Conservation (phyloP, 345 rosid genomes). For the Punica granatum region DNA sequence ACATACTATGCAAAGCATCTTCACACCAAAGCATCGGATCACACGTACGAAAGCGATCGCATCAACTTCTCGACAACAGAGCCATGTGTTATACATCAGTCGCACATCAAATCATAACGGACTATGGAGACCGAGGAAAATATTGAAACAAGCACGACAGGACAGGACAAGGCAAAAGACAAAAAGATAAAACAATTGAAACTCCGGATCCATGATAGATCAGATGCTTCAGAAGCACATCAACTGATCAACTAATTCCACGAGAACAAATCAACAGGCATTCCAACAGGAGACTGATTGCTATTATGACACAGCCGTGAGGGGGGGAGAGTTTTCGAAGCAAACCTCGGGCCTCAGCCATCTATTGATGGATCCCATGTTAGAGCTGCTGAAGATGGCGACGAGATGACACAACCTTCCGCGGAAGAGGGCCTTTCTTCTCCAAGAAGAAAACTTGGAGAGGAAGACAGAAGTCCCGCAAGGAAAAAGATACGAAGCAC, state of each 20-base stretch:
- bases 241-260: too few species aligned
- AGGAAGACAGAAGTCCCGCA: background rate
- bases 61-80: too few species aligned
- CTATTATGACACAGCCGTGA: too few species aligned
- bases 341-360: conserved; percentile 30
- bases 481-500: background rate
- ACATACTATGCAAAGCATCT: too few species aligned
- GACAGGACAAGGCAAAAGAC: too few species aligned
- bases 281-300: too few species aligned
- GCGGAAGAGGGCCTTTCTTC: background rate
- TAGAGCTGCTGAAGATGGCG: background rate
- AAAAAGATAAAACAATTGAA: background rate
- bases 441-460: conserved; percentile 14
- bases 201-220: background rate
- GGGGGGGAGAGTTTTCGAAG: background rate
- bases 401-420: background rate
- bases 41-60: background rate
- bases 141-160: too few species aligned
- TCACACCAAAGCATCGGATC: background rate
- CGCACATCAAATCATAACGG: background rate
- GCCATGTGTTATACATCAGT: too few species aligned
- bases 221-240: too few species aligned
- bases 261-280: too few species aligned
- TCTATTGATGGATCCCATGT: conserved; percentile 9
- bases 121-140: too few species aligned